Conservation (phyloP, 106 monocot genomes). For the Iris macrosiphon region DNA sequence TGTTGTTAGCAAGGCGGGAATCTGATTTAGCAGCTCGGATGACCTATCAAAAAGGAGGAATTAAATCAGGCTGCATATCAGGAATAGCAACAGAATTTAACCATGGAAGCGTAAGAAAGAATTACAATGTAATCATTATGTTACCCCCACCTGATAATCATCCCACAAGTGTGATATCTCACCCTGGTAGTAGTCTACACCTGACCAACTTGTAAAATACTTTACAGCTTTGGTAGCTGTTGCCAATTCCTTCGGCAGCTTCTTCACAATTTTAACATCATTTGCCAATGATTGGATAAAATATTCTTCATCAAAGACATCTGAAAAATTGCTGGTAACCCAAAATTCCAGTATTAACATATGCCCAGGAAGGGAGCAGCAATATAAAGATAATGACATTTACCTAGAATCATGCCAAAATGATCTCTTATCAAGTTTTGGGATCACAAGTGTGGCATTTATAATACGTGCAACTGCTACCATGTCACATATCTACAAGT, state of each 20-base stretch:
- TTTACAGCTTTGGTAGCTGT: slow-evolving; percentile 55
- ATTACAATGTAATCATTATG: background rate
- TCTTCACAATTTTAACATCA: slow-evolving; percentile 77
- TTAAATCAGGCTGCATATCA: background rate
- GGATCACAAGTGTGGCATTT: slow-evolving; percentile 93
- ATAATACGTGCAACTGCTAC: slow-evolving; percentile 84
- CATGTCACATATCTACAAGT: slow-evolving; percentile 83
- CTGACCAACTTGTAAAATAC: slow-evolving; percentile 90
- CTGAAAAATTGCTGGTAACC: slow-evolving; percentile 80
- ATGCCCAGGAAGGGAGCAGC: background rate
- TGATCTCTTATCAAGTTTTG: slow-evolving; percentile 86
- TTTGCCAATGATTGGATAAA: slow-evolving; percentile 62
- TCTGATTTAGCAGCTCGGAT: slow-evolving; percentile 93
- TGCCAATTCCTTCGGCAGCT: slow-evolving; percentile 69
- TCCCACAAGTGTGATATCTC: slow-evolving; percentile 76
- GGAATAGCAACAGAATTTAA: background rate
- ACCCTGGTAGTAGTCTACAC: slow-evolving; percentile 66
- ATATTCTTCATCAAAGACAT: slow-evolving; percentile 85
- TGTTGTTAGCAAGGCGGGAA: slow-evolving; percentile 93
- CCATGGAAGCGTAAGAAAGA: background rate
- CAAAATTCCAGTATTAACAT: slow-evolving; percentile 11
- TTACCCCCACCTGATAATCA: slow-evolving; percentile 48
- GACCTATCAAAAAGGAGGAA: slow-evolving; percentile 42
- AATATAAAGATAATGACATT: background rate
- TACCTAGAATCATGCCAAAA: slow-evolving; percentile 98